These are phyloP conservation scores for Violaceomyces palustris DNA, from an alignment of 1,284 basidiomycete genomes.

Conservation along the genomic window DNA sequence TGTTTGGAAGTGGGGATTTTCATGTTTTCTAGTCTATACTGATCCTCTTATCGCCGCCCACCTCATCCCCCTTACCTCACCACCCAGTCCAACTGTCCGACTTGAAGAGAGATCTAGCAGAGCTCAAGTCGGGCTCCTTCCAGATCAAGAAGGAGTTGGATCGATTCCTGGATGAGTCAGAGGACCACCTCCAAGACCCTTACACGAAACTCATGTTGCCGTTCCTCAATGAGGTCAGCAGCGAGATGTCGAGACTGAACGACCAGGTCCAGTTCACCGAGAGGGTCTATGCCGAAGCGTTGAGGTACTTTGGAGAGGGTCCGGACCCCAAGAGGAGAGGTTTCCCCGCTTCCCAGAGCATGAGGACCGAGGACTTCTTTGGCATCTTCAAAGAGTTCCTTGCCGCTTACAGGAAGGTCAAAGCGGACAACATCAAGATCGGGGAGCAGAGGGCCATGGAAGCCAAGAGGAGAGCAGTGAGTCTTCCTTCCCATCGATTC, in stretches of 20 bases:
- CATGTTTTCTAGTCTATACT: background rate
- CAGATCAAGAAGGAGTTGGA: conserved; percentile 51
- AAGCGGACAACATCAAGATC: conserved; percentile 45
- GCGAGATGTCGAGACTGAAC: conserved; percentile 36
- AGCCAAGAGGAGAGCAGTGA: conserved; percentile 39
- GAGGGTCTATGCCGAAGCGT: conserved; percentile 44
- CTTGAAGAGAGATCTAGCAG: conserved; percentile 48
- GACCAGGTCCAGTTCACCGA: conserved; percentile 51
- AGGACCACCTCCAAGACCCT: conserved; percentile 45
- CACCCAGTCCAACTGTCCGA: conserved; percentile 45
- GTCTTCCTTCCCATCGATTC: too few relatives aligned
- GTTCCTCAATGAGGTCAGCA: conserved; percentile 42
- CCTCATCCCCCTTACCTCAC: background rate
- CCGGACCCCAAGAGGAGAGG: conserved; percentile 48
- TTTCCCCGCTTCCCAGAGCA: conserved; percentile 38
- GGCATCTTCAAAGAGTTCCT: conserved; percentile 52
- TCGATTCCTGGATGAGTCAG: conserved; percentile 45
- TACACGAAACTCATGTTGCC: conserved; percentile 52
- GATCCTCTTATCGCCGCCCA: background rate
- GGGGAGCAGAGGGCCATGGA: conserved; percentile 46
- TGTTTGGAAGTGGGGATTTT: background rate
- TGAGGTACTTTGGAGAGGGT: conserved; percentile 51
- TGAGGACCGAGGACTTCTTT: conserved; percentile 52
- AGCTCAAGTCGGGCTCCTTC: conserved; percentile 47
- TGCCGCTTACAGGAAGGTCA: conserved; percentile 50